Evolutionary conservation across 2,329 filamentous ascomycete species (phyloP).

Genomic region (Ophiosphaerella narmari): DNA sequence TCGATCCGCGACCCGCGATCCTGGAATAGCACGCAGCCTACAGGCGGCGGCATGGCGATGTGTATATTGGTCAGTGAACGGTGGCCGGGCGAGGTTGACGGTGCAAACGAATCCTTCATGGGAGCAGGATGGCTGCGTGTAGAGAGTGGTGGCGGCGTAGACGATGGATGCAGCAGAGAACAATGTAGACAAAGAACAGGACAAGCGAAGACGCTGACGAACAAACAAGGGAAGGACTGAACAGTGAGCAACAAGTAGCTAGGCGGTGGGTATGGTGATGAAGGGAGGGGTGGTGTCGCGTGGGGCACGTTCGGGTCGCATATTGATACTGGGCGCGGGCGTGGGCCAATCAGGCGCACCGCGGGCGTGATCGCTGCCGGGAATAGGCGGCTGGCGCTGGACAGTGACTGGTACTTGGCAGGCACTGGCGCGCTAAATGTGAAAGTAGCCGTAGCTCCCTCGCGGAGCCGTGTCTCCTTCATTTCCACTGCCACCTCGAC

Average conservation of each 20-base stretch:
- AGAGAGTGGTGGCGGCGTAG: too few species aligned
- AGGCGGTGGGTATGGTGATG: background rate
- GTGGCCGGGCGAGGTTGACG: too few species aligned
- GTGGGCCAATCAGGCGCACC: background rate
- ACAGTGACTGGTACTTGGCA: background rate
- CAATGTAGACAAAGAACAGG: too few species aligned
- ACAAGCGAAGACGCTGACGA: too few species aligned
- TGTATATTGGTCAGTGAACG: background rate
- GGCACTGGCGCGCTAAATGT: background rate
- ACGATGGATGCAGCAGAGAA: background rate
- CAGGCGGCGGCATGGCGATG: background rate
- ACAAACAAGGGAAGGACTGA: too few species aligned
- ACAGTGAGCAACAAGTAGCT: background rate
- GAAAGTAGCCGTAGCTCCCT: background rate
- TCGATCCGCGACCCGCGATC: background rate
- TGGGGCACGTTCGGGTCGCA: background rate
- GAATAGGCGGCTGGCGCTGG: background rate
- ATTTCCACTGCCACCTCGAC: background rate
- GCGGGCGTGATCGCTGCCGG: background rate
- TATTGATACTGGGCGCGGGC: background rate
- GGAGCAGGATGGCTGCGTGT: too few species aligned
- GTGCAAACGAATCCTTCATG: background rate
- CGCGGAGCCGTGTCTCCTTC: background rate
- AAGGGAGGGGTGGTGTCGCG: background rate
- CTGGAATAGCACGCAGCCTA: background rate